A percentile compares a stretch with the other conserved stretches of the same genome.
Evolutionary conservation across 2,329 filamentous ascomycete species (phyloP).

Genomic region (Talaromyces sp.): DNA sequence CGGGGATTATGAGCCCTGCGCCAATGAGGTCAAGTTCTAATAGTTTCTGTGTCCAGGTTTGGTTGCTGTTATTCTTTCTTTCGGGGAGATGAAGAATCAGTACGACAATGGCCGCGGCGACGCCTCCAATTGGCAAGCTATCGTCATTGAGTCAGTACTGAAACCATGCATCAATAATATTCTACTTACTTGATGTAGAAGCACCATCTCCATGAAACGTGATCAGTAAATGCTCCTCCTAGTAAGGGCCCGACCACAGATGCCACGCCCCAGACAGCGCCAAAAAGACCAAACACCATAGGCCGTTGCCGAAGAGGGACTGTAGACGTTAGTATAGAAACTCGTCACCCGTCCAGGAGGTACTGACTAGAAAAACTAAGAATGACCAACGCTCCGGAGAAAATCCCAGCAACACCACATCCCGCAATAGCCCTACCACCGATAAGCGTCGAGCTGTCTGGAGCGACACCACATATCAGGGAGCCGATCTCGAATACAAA

Average conservation of each 20-base stretch:
- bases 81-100: neutral
- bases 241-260: slow-evolving; percentile 46
- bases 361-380: slow-evolving; percentile 18
- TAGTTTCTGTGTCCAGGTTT: neutral
- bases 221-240: slow-evolving; percentile 43
- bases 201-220: slow-evolving; percentile 44
- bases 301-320: slow-evolving; percentile 11
- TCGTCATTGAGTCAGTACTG: slow-evolving; percentile 16
- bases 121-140: slow-evolving; percentile 27
- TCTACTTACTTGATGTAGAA: slow-evolving; percentile 45
- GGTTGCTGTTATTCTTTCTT: neutral
- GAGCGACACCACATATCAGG: slow-evolving; percentile 36
- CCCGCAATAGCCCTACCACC: slow-evolving; percentile 36
- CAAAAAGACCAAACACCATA: slow-evolving; percentile 40
- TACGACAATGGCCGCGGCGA: slow-evolving; percentile 20
- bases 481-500: slow-evolving; percentile 40
- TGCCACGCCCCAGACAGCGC: slow-evolving; percentile 47
- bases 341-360: neutral
- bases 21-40: slow-evolving; percentile 43
- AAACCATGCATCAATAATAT: neutral
- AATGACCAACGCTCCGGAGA: slow-evolving; percentile 25
- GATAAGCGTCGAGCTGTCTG: slow-evolving; percentile 31
- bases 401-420: slow-evolving; percentile 30
- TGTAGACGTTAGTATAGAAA: neutral
- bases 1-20: slow-evolving; percentile 35